These are phyloP conservation scores for Tulasnella sp. DNA, from an alignment of 768 basidiomycete genomes.

Conservation along the genomic window DNA sequence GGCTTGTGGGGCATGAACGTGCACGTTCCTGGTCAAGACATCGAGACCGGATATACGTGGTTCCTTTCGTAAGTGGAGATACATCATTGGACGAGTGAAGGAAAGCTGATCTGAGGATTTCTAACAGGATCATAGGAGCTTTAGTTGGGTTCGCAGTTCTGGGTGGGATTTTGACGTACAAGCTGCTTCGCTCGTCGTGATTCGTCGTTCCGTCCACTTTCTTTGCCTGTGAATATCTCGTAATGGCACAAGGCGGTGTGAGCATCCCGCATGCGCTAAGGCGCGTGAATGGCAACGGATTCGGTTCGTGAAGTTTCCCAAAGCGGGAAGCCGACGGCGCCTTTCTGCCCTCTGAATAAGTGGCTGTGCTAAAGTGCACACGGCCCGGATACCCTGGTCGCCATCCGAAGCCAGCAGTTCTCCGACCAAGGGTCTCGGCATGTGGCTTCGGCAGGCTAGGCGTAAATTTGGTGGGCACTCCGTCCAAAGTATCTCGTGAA, in stretches of 20 bases:
- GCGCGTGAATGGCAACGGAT: not conserved
- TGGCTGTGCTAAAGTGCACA: not conserved
- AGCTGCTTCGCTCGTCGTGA: slow-evolving; percentile 9
- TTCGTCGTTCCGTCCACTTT: not conserved
- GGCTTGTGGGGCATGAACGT: slow-evolving; percentile 99
- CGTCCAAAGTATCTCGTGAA: not conserved
- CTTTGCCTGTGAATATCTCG: not conserved
- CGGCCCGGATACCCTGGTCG: not conserved
- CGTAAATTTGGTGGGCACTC: not conserved
- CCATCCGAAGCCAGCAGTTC: not conserved
- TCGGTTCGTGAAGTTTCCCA: not conserved
- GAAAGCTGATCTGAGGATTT: not conserved
- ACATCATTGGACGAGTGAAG: not conserved
- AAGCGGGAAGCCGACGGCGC: not conserved
- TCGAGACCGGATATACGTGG: slow-evolving; percentile 26
- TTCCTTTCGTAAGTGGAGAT: not conserved
- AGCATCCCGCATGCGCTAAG: not conserved
- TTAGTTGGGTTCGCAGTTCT: slow-evolving; percentile 72
- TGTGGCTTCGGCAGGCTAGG: not conserved
- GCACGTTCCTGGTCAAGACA: slow-evolving; percentile 79
- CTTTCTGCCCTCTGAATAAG: not conserved
- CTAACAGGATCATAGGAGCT: slow-evolving; percentile 58
- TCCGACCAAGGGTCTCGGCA: not conserved
- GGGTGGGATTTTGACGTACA: slow-evolving; percentile 28
- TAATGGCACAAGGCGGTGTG: not conserved